Base-by-base conservation (phyloP, 1,139 yeast genomes). In the Yamadazyma taylorii region DNA sequence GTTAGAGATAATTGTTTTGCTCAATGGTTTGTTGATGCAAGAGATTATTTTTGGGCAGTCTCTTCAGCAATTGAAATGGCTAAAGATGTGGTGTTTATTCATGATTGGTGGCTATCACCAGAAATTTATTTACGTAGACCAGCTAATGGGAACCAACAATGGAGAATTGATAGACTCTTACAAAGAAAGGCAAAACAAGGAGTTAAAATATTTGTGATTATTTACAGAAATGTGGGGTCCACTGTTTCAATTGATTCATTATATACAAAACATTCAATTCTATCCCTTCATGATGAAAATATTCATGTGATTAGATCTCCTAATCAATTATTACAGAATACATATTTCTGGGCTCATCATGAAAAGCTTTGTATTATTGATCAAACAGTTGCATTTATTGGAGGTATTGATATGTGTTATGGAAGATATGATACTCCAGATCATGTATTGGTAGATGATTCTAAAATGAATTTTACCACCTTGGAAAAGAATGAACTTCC, bases 51-150 rank as follows among this genome's bases (percentile, higher is more conserved):
- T 64, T 94, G 97, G 97, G 95, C 97, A 1, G 81, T 90, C 4
- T 86, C 96, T 30, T 80, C 89, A 5, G 98, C 97, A 0, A 69
- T 92, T 42, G 90, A 85, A 50, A 82, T 87, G 87, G 98, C 99
- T 1, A 82, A 82, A 51, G 98, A 92, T 65, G 94, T 86, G 1
- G 85, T 94, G 30, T 94, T 83, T 57, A 88, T 94, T 37, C 97
- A 92, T 57, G 99, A 92, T 57, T 94, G 99, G 99, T 94, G 98
- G 98, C 68, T 94, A 23, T 79, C 94, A 9, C 99, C 99, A 0
- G 98, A 94, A 58, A 59, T 92, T 9, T 92, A 94, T 52, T 67
- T 94, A 63, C 77, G 98, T 46, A 73, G 99, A 37, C 98, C 98
- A 0, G 92, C 96, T 0, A 85, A 87, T 58, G 96, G 96, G 11